Evolutionary conservation across 2,329 filamentous ascomycete species (phyloP).

Genomic region (Stemphylium beticola): DNA sequence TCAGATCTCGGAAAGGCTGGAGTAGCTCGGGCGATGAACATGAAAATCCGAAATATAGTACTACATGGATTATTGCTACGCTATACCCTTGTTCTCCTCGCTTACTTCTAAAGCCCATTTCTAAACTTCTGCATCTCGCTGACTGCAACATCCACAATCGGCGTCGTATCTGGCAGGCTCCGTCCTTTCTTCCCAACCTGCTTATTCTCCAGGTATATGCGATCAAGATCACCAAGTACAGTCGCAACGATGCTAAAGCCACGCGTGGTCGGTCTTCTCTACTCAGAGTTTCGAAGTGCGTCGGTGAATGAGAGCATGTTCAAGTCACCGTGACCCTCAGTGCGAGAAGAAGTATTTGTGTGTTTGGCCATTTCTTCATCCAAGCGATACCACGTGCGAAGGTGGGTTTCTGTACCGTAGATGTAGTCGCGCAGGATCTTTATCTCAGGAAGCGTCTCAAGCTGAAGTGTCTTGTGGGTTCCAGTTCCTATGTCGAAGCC

Average conservation of each 20-base stretch:
- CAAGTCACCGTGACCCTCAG: background rate
- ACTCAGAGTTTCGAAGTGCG: background rate
- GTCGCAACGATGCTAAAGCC: background rate
- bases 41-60: too few species aligned
- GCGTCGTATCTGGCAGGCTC: background rate
- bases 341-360: background rate
- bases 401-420: background rate
- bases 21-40: too few species aligned
- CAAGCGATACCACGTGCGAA: background rate
- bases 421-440: conserved; percentile 1
- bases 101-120: background rate
- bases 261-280: background rate
- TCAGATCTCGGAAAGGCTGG: too few species aligned
- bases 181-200: background rate
- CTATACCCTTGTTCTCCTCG: too few species aligned
- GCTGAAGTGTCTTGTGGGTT: background rate
- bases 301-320: background rate
- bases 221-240: background rate
- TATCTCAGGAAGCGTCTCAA: background rate
- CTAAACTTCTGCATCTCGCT: background rate
- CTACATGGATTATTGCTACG: too few species aligned
- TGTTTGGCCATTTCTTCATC: background rate
- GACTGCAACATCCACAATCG: background rate
- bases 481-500: too few species aligned
- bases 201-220: background rate